Percentiles rank a stretch among this genome's conserved stretches.
Conservation (phyloP, 2,329 filamentous ascomycete species). For the Arachnomyces sp. region DNA sequence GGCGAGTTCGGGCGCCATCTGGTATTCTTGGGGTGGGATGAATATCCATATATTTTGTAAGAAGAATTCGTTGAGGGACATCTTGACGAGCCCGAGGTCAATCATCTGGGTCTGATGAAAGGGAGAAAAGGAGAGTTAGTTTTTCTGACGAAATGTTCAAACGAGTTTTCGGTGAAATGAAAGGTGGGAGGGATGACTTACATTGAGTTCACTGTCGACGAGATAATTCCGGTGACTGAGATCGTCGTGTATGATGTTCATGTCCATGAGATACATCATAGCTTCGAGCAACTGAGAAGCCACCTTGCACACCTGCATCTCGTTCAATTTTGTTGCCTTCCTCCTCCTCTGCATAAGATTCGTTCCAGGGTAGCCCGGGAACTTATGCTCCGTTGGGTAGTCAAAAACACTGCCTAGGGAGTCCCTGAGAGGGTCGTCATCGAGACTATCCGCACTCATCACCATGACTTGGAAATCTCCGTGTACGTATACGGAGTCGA, state of each 20-base stretch:
- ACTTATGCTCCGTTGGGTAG: no score
- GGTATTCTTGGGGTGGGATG: constrained; percentile 21
- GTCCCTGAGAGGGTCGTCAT: constrained; percentile 8
- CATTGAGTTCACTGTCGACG: constrained; percentile 21
- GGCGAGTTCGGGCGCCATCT: constrained; percentile 20
- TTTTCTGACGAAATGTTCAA: no score
- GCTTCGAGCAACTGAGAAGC: constrained; percentile 23
- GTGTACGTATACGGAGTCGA: constrained; percentile 24
- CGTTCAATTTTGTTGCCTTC: constrained; percentile 16
- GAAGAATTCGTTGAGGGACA: constrained; percentile 13
- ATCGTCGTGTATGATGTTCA: constrained; percentile 22
- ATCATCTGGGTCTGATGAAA: constrained; percentile 18
- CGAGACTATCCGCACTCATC: constrained; percentile 20
- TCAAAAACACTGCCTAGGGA: no score
- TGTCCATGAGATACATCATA: constrained; percentile 21
- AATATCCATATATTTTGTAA: background rate
- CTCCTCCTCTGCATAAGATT: background rate
- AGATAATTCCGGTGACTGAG: constrained; percentile 25
- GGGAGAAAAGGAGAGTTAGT: background rate
- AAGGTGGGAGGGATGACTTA: constrained; percentile 8
- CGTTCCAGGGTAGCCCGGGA: no score
- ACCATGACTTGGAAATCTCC: constrained; percentile 17
- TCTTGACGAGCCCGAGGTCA: constrained; percentile 19
- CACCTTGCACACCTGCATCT: constrained; percentile 23
- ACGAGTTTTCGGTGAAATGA: background rate